Evolutionary conservation across 2,329 filamentous ascomycete species (phyloP), one percentile per base, ranked within the genome.

Genomic region (Pyricularia grisea): DNA sequence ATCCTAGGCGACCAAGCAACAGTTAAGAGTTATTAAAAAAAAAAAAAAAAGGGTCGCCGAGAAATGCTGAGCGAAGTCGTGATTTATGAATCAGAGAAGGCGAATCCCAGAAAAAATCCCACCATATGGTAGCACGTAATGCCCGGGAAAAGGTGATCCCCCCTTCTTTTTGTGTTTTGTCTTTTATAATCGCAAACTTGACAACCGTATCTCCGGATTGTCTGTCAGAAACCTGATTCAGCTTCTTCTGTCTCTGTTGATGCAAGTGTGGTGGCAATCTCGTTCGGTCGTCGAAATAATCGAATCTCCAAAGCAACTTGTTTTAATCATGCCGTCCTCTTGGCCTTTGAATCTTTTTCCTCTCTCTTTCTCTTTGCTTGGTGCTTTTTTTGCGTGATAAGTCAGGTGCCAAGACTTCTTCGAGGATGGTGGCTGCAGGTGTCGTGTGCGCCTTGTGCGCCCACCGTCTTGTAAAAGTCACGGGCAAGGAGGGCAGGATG

Each of bases 11-110:
- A n/a, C 14, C 42, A 50, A n/a, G 17, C 42, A 50, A 50, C 14
- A 20, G 42, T 20, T 30, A 20, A 28, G 12, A 28, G 25, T n/a
- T n/a, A 23, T 25, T 25, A 63, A 63, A 63, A 63, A 6, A 63
- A 61, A 63, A 63, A 64, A 27, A 64, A 64, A 64, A 64, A 64
- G 61, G 61, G 25, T 64, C 61, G 9, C 61, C 61, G 61, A 30
- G 61, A 17, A 27, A 64, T 64, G 23, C 61, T 64, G 12, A 64
- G 6, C 42, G 42, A 50, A 7, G 7, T 50, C 33, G 42, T 50
- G 42, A 50, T 50, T 50, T 50, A n/a, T 50, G 42, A 50, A n/a
- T 50, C 42, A 17, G 42, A 50, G 42, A 50, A 50, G n/a, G 42
- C 42, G 20, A 50, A n/a, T 50, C 42, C 42, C 20, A n/a, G 5